Conservation (phyloP, 1,284 basidiomycete species). For the Cystobasidium pallidum region DNA sequence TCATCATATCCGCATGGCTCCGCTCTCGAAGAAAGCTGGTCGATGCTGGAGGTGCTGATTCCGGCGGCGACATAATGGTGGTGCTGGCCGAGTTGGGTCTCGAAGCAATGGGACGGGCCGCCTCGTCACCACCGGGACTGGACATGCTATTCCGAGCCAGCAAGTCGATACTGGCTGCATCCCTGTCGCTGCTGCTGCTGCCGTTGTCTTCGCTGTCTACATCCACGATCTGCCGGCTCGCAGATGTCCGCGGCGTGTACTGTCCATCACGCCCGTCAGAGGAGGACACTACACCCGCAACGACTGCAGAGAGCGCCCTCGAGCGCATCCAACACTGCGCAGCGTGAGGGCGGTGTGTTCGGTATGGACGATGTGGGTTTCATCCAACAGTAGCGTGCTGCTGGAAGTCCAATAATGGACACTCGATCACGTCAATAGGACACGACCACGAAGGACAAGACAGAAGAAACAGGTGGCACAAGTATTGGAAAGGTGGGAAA, state of each 20-base stretch:
- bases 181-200: background rate
- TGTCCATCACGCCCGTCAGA: background rate
- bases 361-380: too few relatives aligned
- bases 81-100: too few relatives aligned
- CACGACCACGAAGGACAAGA: too few relatives aligned
- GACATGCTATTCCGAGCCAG: background rate
- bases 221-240: background rate
- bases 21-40: background rate
- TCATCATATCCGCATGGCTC: background rate
- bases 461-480: too few relatives aligned
- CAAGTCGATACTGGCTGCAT: background rate
- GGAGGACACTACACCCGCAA: constrained; percentile 6
- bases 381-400: too few relatives aligned
- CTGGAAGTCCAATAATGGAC: too few relatives aligned
- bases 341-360: too few relatives aligned
- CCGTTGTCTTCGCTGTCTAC: background rate
- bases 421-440: too few relatives aligned
- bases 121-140: background rate
- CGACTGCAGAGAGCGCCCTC: constrained; percentile 11
- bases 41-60: background rate
- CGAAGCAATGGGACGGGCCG: background rate
- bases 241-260: background rate
- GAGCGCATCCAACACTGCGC: constrained; percentile 13
- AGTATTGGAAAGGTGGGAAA: too few relatives aligned
- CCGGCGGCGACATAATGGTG: background rate